These are phyloP conservation scores for Blastobotrys capitulatus DNA, from an alignment of 1,139 yeast species.

Conservation along the genomic window DNA sequence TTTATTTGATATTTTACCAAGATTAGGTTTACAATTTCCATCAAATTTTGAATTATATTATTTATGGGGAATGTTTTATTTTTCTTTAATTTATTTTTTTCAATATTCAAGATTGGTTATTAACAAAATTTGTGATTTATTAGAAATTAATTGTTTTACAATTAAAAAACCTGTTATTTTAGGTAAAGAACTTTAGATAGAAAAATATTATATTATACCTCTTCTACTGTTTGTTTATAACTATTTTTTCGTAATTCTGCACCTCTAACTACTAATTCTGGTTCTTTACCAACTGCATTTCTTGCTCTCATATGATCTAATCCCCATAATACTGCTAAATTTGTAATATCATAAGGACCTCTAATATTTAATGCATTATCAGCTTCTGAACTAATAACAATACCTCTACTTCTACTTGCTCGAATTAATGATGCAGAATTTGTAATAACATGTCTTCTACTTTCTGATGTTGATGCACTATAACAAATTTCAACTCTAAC, in stretches of 20 bases:
- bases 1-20: constrained; percentile 32
- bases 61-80: constrained; percentile 31
- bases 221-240: constrained; percentile 35
- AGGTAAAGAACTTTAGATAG: constrained; percentile 5
- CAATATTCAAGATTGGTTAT: constrained; percentile 35
- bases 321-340: constrained; percentile 65
- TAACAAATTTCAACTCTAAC: constrained; percentile 77
- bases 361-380: constrained; percentile 52
- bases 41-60: constrained; percentile 29
- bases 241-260: constrained; percentile 69
- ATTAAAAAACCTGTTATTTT: constrained; percentile 20
- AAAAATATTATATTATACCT: neutral
- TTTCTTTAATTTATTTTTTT: constrained; percentile 30
- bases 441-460: constrained; percentile 57
- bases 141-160: constrained; percentile 37
- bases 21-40: constrained; percentile 23
- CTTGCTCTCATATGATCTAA: constrained; percentile 57
- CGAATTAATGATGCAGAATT: constrained; percentile 75
- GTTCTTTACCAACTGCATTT: constrained; percentile 52
- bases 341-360: constrained; percentile 61
- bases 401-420: constrained; percentile 74
- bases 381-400: constrained; percentile 77
- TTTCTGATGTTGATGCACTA: constrained; percentile 24
- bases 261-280: constrained; percentile 58
- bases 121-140: constrained; percentile 32